These are phyloP conservation scores for Chimonanthus salicifolius DNA, from an alignment of 164 flowering plant genomes.

Conservation along the genomic window DNA sequence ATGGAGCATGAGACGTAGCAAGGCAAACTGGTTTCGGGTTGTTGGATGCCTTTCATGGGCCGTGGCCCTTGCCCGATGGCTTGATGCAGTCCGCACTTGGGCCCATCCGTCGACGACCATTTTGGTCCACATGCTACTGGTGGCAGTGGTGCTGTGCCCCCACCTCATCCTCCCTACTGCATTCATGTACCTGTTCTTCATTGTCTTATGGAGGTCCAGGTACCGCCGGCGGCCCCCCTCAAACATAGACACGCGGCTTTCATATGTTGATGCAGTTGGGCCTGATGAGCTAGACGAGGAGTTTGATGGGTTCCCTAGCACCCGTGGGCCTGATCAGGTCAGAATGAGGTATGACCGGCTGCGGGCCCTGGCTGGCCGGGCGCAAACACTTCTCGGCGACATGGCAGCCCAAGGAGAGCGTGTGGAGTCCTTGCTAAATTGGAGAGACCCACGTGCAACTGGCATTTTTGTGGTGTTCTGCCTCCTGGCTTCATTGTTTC, in stretches of 20 bases:
- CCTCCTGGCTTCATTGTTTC: conserved; percentile 50
- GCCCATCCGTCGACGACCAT: conserved; percentile 69
- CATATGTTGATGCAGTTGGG: conserved; percentile 60
- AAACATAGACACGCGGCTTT: conserved; percentile 57
- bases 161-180: conserved; percentile 65
- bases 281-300: conserved; percentile 90
- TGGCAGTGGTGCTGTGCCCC: conserved; percentile 60
- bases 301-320: conserved; percentile 70
- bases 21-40: conserved; percentile 81
- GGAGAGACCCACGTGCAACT: conserved; percentile 96
- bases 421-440: conserved; percentile 68
- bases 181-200: conserved; percentile 72
- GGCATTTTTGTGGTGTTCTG: conserved; percentile 73
- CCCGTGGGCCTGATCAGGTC: conserved; percentile 49
- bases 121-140: conserved; percentile 52
- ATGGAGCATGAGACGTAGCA: conserved; percentile 96
- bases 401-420: conserved; percentile 91
- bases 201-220: conserved; percentile 44
- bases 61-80: conserved; percentile 56
- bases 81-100: conserved; percentile 78
- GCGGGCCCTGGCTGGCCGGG: conserved; percentile 75
- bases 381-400: conserved; percentile 80
- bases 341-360: conserved; percentile 74
- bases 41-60: conserved; percentile 53
- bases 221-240: conserved; percentile 35